A percentile compares a stretch with the other conserved stretches of the same genome.
Conservation (phyloP, 352 stramenopile species). For the Phytophthora capsici region DNA sequence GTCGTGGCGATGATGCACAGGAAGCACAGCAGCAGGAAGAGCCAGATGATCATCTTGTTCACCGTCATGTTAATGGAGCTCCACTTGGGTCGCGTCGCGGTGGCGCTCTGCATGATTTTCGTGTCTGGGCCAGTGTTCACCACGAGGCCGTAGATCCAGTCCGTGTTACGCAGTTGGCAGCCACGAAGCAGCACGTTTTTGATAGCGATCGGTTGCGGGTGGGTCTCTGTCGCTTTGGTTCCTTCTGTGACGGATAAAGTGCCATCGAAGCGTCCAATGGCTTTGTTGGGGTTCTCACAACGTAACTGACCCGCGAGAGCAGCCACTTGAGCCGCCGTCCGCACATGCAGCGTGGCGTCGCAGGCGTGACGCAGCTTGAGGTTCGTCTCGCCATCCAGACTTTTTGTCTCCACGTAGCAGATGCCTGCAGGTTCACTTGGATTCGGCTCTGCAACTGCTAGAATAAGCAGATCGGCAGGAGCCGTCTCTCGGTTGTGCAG, state of each 20-base stretch:
- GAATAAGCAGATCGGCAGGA: constrained; percentile 86
- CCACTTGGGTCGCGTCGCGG: constrained; percentile 70
- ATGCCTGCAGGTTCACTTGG: constrained; percentile 68
- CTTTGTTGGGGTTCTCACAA: constrained; percentile 82
- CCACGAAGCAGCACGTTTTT: constrained; percentile 91
- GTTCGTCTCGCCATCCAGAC: constrained; percentile 91
- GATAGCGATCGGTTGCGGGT: constrained; percentile 68
- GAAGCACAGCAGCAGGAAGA: constrained; percentile 70
- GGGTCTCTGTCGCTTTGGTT: constrained; percentile 25
- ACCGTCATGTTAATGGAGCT: constrained; percentile 84
- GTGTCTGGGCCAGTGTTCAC: constrained; percentile 89
- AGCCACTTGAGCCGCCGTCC: constrained; percentile 42
- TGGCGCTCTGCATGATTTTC: constrained; percentile 86
- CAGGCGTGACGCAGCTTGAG: constrained; percentile 86
- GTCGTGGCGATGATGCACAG: constrained; percentile 66
- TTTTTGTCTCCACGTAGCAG: constrained; percentile 91
- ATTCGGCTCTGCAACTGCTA: constrained; percentile 76
- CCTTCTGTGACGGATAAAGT: constrained; percentile 51
- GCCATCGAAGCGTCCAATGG: constrained; percentile 81
- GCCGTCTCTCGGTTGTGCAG: constrained; percentile 80
- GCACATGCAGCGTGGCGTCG: constrained; percentile 58
- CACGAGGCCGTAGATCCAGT: constrained; percentile 89
- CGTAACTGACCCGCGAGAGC: constrained; percentile 59
- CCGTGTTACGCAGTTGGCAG: constrained; percentile 88
- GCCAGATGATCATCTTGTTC: constrained; percentile 83